Evolutionary conservation across 176 grass and related monocot genomes (phyloP).

Genomic region (Cocos nucifera): DNA sequence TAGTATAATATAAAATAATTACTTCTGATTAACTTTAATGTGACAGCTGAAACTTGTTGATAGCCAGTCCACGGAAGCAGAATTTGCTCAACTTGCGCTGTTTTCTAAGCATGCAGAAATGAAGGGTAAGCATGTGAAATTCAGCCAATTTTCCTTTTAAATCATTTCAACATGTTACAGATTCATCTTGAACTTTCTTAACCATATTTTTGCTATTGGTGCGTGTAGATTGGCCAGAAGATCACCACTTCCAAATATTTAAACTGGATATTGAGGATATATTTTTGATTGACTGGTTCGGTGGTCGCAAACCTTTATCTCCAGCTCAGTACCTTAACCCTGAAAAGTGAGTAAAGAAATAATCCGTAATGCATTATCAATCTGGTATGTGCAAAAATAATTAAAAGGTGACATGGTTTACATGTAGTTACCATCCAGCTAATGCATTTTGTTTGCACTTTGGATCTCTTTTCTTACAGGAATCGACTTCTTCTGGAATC

Average conservation of each 20-base stretch:
- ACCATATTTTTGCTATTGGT: constrained; percentile 11
- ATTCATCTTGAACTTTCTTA: too few relatives aligned
- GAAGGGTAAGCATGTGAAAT: constrained; percentile 40
- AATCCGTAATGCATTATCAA: too few relatives aligned
- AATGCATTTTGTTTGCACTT: too few relatives aligned
- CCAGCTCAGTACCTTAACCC: constrained; percentile 53
- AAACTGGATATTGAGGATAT: constrained; percentile 74
- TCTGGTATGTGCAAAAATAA: too few relatives aligned
- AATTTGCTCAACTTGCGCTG: constrained; percentile 53
- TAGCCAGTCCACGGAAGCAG: constrained; percentile 44
- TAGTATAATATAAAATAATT: background rate
- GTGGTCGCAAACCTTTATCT: constrained; percentile 76
- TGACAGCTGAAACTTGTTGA: constrained; percentile 72
- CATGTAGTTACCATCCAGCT: too few relatives aligned
- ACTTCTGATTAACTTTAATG: background rate
- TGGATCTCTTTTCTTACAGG: too few relatives aligned
- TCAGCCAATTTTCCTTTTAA: too few relatives aligned
- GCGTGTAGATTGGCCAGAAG: constrained; percentile 65
- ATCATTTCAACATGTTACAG: too few relatives aligned
- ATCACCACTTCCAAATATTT: constrained; percentile 68
- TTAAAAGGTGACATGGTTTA: too few relatives aligned
- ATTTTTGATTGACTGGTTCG: constrained; percentile 95
- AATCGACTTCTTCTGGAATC: too few relatives aligned
- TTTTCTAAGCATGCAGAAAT: constrained; percentile 91
- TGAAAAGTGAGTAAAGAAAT: constrained; percentile 31